Percentiles rank a stretch among this genome's conserved stretches.
phyloP scores from a whole-genome alignment of 2,329 filamentous ascomycete genomes.

The Pseudopyricularia cyperi region DNA sequence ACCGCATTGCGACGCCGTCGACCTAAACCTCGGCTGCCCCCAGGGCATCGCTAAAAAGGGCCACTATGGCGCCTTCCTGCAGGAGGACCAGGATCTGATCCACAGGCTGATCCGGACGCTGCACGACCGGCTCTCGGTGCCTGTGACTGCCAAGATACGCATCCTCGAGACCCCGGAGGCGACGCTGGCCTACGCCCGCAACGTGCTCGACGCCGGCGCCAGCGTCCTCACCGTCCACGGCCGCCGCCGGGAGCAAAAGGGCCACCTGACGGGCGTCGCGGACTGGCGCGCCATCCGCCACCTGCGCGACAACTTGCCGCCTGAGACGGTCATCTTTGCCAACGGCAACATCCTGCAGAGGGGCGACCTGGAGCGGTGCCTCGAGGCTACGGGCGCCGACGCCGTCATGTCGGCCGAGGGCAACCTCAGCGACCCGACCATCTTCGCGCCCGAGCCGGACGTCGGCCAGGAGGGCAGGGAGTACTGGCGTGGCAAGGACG shows the following conservation, averaged over 20 bases:
- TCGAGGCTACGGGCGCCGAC: conserved; percentile 77
- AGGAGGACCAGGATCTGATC: conserved; percentile 82
- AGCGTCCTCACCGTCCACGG: conserved; percentile 93
- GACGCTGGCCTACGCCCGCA: conserved; percentile 79
- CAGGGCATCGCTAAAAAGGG: conserved; percentile 89
- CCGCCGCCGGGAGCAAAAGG: conserved; percentile 80
- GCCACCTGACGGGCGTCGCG: conserved; percentile 83
- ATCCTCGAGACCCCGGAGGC: conserved; percentile 77
- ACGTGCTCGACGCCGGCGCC: conserved; percentile 75
- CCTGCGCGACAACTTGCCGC: conserved; percentile 68
- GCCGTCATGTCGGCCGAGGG: conserved; percentile 94
- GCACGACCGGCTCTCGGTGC: conserved; percentile 64
- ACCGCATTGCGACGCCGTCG: conserved; percentile 86
- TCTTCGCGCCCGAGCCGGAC: conserved; percentile 61
- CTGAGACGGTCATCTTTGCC: conserved; percentile 86
- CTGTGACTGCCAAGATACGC: conserved; percentile 90
- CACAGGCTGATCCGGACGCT: conserved; percentile 72
- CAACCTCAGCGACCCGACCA: conserved; percentile 79
- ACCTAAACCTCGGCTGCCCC: conserved; percentile 90
- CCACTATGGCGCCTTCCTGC: conserved; percentile 85
- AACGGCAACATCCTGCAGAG: conserved; percentile 87
- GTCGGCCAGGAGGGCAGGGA: conserved; percentile 52
- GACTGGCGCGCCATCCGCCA: conserved; percentile 83
- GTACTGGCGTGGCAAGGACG: conserved; percentile 74
- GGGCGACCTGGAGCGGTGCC: conserved; percentile 62